These are phyloP conservation scores for Cercospora sp. DNA, from an alignment of 2,329 filamentous ascomycete species.

Conservation along the genomic window DNA sequence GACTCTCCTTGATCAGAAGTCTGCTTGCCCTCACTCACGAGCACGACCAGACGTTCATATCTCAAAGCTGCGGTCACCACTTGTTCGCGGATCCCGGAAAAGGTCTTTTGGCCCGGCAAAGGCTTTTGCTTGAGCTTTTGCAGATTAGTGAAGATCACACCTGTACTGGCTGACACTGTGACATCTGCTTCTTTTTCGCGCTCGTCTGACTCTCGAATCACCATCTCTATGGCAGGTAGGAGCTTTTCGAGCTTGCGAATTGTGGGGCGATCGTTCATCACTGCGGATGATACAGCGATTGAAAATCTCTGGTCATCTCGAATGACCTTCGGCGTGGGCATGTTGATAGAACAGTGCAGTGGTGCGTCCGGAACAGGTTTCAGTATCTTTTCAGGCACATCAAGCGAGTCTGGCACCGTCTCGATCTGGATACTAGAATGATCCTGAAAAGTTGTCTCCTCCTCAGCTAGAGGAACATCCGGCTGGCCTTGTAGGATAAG, in stretches of 20 bases:
- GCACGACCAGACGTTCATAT: constrained; percentile 67
- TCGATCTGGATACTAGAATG: neutral
- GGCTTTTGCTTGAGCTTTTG: constrained; percentile 71
- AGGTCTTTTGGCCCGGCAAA: constrained; percentile 59
- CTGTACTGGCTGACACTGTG: constrained; percentile 66
- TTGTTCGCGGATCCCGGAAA: constrained; percentile 54
- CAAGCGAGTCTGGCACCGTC: too few relatives aligned
- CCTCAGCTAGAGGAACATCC: neutral
- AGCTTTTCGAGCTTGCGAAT: constrained; percentile 53
- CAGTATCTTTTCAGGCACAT: neutral
- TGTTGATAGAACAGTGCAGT: neutral
- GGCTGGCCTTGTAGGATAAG: constrained; percentile 6
- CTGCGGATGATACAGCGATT: neutral
- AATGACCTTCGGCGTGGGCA: neutral
- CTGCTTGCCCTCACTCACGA: constrained; percentile 53
- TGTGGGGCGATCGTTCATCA: neutral
- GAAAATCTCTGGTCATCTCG: neutral
- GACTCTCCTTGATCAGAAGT: constrained; percentile 28
- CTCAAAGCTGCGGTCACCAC: constrained; percentile 55
- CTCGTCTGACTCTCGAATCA: constrained; percentile 56
- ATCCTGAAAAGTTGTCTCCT: neutral
- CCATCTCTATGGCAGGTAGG: constrained; percentile 53
- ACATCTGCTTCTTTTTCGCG: constrained; percentile 65
- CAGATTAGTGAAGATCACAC: constrained; percentile 69
- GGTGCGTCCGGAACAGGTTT: neutral